A percentile compares a stretch with the other conserved stretches of the same genome.
Evolutionary conservation across 768 basidiomycete species (phyloP).

Genomic region (Lactifluus subvellereus): DNA sequence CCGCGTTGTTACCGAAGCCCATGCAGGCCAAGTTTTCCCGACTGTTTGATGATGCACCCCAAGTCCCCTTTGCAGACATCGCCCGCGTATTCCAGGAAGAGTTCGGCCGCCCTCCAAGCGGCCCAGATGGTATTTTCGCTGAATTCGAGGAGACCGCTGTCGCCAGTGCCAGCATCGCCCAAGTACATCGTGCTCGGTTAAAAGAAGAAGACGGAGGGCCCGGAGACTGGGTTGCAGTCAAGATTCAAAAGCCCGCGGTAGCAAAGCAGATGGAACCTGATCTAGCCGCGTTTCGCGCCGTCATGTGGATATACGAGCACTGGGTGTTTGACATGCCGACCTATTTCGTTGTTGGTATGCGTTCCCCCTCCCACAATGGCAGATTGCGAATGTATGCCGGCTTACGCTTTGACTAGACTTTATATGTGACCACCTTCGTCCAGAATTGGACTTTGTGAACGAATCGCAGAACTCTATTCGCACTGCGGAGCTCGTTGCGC

Average conservation of each 20-base stretch:
- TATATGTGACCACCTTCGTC: slow-evolving; percentile 71
- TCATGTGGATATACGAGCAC: slow-evolving; percentile 76
- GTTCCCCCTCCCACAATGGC: neutral
- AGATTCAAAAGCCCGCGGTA: slow-evolving; percentile 82
- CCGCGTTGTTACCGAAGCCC: slow-evolving; percentile 74
- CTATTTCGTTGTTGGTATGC: slow-evolving; percentile 68
- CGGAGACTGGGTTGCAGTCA: too few relatives aligned
- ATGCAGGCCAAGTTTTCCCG: slow-evolving; percentile 78
- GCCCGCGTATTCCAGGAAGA: slow-evolving; percentile 62
- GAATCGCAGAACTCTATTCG: slow-evolving; percentile 78
- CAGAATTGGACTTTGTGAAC: slow-evolving; percentile 74
- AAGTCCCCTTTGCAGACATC: slow-evolving; percentile 67
- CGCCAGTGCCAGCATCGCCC: slow-evolving; percentile 86
- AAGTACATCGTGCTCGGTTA: slow-evolving; percentile 69
- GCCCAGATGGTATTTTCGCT: slow-evolving; percentile 71
- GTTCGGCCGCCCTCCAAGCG: slow-evolving; percentile 58
- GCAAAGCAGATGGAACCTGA: slow-evolving; percentile 84
- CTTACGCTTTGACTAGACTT: slow-evolving; percentile 43
- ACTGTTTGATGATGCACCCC: slow-evolving; percentile 86
- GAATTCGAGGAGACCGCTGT: slow-evolving; percentile 70
- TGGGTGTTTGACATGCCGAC: slow-evolving; percentile 84
- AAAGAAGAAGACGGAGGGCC: slow-evolving; percentile 20
- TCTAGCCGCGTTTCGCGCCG: slow-evolving; percentile 57
- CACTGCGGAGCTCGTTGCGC: slow-evolving; percentile 61
- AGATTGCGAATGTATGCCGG: neutral